Evolutionary conservation across 257 asterid species (phyloP).

Genomic region (Solanum gandarillasii): DNA sequence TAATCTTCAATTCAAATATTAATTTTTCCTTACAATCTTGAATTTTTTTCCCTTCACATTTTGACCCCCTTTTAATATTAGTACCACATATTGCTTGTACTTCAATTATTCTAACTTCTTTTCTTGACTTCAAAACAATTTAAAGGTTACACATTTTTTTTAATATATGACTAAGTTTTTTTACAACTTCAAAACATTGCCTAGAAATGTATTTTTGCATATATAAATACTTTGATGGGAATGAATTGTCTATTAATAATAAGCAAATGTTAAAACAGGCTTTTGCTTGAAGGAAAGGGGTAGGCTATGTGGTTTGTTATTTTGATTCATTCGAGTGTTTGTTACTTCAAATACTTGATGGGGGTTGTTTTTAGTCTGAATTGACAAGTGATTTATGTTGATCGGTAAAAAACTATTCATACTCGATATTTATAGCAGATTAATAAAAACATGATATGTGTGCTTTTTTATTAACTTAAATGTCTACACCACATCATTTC

Average conservation of each 20-base stretch:
- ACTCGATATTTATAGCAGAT: background rate
- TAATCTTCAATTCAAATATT: background rate
- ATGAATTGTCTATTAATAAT: background rate
- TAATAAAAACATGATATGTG: background rate
- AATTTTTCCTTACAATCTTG: background rate
- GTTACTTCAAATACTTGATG: slow-evolving; percentile 9
- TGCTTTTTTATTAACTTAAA: background rate
- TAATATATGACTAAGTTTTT: background rate
- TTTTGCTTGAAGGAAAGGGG: slow-evolving; percentile 12
- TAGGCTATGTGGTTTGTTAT: slow-evolving; percentile 11
- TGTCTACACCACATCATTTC: background rate
- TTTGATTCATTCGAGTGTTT: slow-evolving; percentile 21
- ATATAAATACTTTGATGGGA: background rate
- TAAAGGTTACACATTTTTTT: background rate
- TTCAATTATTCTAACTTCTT: slow-evolving; percentile 30
- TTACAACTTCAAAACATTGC: background rate
- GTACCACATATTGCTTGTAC: slow-evolving; percentile 37
- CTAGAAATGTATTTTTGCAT: background rate
- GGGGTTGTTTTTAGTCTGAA: slow-evolving; percentile 6
- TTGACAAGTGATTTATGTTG: background rate
- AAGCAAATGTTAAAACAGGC: background rate
- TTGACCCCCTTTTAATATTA: slow-evolving; percentile 3
- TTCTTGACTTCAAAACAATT: slow-evolving; percentile 45
- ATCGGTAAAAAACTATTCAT: background rate
- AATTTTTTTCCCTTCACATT: background rate